Evolutionary conservation across 257 asterid species (phyloP).

Genomic region (Osmanthus fragrans): DNA sequence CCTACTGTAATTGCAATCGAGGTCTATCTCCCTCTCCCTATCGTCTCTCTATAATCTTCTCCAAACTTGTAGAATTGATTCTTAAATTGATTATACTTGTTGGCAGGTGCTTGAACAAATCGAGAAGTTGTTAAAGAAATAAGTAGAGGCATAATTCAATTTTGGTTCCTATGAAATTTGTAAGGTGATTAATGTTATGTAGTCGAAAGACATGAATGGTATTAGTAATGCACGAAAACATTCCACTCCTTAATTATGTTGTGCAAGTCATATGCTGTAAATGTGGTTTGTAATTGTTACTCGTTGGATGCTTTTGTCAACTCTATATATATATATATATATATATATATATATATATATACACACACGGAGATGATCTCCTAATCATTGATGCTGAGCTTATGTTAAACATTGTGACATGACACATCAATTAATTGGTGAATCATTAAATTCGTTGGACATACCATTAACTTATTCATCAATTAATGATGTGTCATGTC

Average conservation of each 20-base stretch:
- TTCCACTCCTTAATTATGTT: not conserved
- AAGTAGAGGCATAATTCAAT: not conserved
- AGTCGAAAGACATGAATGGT: not conserved
- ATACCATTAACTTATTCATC: too few species aligned
- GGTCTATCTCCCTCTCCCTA: conserved; percentile 41
- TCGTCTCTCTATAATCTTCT: not conserved
- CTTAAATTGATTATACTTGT: conserved; percentile 14
- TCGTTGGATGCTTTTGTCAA: not conserved
- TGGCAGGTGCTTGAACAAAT: conserved; percentile 67
- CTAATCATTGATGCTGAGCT: too few species aligned
- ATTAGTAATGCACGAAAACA: not conserved
- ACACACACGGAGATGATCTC: too few species aligned
- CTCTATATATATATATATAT: not conserved
- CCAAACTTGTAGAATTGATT: not conserved
- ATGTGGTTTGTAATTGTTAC: not conserved
- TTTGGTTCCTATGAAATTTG: not conserved
- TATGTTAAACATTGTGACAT: too few species aligned
- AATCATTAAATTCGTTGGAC: too few species aligned
- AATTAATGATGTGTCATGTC: too few species aligned
- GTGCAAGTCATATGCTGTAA: not conserved
- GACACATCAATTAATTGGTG: too few species aligned
- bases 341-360: too few species aligned
- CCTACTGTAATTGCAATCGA: conserved; percentile 71
- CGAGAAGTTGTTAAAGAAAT: conserved; percentile 47
- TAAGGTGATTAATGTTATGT: not conserved